These are phyloP conservation scores for Fraxinus floribunda DNA, from an alignment of 305 asterid genomes.

Conservation along the genomic window DNA sequence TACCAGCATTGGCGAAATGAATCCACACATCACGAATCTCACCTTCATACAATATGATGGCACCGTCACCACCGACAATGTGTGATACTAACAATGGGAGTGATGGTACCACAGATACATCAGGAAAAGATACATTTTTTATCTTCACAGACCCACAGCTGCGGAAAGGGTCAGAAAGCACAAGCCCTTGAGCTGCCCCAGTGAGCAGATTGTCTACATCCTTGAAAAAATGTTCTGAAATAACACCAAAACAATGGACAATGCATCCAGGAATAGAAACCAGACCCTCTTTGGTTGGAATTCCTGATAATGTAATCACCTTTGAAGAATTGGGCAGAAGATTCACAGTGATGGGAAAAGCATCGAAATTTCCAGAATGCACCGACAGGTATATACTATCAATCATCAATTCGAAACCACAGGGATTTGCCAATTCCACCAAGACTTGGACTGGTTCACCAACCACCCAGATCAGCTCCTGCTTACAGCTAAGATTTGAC, in stretches of 20 bases:
- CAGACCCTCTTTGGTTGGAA: constrained; percentile 80
- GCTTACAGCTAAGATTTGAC: constrained; percentile 62
- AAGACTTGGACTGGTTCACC: constrained; percentile 95
- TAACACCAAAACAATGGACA: constrained; percentile 93
- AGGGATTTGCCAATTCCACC: constrained; percentile 97
- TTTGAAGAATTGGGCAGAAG: constrained; percentile 91
- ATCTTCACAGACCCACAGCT: constrained; percentile 83
- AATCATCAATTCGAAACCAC: constrained; percentile 93
- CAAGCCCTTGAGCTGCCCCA: constrained; percentile 98
- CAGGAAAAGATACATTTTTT: constrained; percentile 63
- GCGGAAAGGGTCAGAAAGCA: constrained; percentile 94
- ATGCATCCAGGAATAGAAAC: constrained; percentile 87
- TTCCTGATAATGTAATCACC: constrained; percentile 85
- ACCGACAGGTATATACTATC: constrained; percentile 89
- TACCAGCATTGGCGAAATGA: constrained; percentile 90
- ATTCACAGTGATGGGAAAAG: constrained; percentile 81
- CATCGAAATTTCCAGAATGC: constrained; percentile 84
- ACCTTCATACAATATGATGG: constrained; percentile 87
- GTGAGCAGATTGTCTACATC: constrained; percentile 84
- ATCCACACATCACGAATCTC: constrained; percentile 91
- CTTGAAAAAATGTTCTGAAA: constrained; percentile 92
- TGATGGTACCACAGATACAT: constrained; percentile 74
- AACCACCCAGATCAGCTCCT: constrained; percentile 83
- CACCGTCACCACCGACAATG: constrained; percentile 86
- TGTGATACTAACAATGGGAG: constrained; percentile 78